These are phyloP conservation scores for Diversispora eburnea DNA, from an alignment of 192 early-diverging fungal genomes.

Conservation along the genomic window DNA sequence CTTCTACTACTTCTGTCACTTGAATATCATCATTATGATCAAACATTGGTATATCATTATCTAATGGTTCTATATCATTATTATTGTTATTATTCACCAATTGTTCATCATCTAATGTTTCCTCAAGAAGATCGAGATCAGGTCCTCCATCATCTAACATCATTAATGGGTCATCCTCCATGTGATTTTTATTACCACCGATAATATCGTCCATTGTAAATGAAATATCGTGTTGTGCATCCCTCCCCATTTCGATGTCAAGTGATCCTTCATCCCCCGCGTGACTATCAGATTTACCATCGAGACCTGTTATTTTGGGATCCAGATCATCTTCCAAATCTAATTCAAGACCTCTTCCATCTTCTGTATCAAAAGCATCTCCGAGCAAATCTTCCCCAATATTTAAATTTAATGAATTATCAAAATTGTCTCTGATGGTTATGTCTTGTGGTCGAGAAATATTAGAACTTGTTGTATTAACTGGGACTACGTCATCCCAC, in stretches of 20 bases:
- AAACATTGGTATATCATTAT: not conserved
- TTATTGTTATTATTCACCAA: not conserved
- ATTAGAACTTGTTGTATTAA: conserved; percentile 31
- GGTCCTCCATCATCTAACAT: conserved; percentile 33
- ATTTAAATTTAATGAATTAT: conserved; percentile 21
- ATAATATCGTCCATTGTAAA: conserved; percentile 36
- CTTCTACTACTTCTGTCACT: too few species aligned
- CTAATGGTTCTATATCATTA: not conserved
- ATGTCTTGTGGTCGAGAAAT: conserved; percentile 69
- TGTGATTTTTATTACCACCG: conserved; percentile 33
- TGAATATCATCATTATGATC: not conserved
- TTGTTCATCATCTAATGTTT: conserved; percentile 14
- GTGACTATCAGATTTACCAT: conserved; percentile 32
- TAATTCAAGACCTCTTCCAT: conserved; percentile 47
- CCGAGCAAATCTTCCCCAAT: conserved; percentile 25
- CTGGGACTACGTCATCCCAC: not conserved
- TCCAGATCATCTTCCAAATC: conserved; percentile 55
- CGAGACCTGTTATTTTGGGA: conserved; percentile 26
- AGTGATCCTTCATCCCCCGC: conserved; percentile 36
- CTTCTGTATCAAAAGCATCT: conserved; percentile 42
- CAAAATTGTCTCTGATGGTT: conserved; percentile 47
- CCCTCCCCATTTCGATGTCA: conserved; percentile 60
- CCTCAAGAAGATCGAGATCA: conserved; percentile 32
- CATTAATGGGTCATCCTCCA: conserved; percentile 33
- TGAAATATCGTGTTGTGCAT: conserved; percentile 40